Evolutionary conservation across 306 rosid genomes (phyloP), one percentile per base, ranked within the genome.

Genomic region (Calophaca sinica): DNA sequence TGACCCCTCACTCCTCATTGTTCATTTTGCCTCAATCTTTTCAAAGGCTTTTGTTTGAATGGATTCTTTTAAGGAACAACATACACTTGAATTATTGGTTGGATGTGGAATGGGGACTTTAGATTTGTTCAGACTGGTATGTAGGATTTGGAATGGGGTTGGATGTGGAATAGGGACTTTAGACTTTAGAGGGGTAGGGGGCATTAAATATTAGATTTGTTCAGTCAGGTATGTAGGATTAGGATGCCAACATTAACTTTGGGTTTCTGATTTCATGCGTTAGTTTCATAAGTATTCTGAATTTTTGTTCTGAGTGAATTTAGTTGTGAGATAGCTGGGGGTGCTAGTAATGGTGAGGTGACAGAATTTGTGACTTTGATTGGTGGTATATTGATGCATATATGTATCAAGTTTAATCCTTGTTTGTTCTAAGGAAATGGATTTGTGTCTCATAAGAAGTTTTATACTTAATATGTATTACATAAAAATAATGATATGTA

Each of bases 171-270:
- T 7, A n/a, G n/a, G n/a, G n/a, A n/a, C n/a, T n/a, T n/a, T 35
- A 49, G 48, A n/a, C n/a, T n/a, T n/a, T n/a, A n/a, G n/a, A 7
- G 38, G 46, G n/a, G n/a, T n/a, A n/a, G n/a, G n/a, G 13, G 32
- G 61, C 26, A 46, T 58, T 32, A 3, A 59, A 32, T 73, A 60
- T 44, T 35, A 9, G 73, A 65, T 70, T 28, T 65, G 48, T 76
- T 29, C 49, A 41, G 55, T 65, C 9, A 39, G 46, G 57, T 63
- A 13, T 26, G 28, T 46, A 39, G 38, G 62, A 33, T 11, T 61
- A 48, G 76, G 76, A 46, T 36, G 70, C 53, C 44, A 11, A 53
- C 31, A 66, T 15, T 63, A 75, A 10, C 6, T 41, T 41, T 41
- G 9, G n/a, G 62, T 48, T 59, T 38, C 11, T 3, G 51, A 48